Evolutionary conservation across 2,329 filamentous ascomycete genomes (phyloP), one percentile per base, ranked within the genome.

Genomic region (Arthroderma sp.): DNA sequence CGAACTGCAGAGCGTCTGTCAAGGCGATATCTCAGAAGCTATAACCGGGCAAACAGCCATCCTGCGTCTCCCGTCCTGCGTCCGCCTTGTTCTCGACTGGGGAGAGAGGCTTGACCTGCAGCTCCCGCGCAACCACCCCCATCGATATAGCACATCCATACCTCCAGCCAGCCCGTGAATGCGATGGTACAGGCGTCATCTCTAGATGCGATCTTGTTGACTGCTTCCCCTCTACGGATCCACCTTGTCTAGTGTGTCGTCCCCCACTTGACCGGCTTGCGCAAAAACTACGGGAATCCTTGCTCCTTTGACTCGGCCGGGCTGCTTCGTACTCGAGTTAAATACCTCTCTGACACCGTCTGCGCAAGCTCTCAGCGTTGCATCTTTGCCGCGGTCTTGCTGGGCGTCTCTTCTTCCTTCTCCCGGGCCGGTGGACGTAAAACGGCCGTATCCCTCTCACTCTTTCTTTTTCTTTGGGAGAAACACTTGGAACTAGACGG

Each of bases 261-360:
- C 44, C 44, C 44, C 44, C 44, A 51, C 44, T 31, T 31, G 25
- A 51, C 43, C 44, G 41, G 44, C 44, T 31, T 51, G 44, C 44
- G 44, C 23, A 23, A 51, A 23, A 51, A 31, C 43, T 21, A 13
- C 13, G 13, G n/a, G n/a, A 51, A 51, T 2, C 44, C 44, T 13
- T 51, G 23, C 44, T n/a, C 25, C 44, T 51, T 19, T 28, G 44
- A 51, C 44, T 33, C 44, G 23, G 23, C 44, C 41, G 41, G 44
- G 44, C 44, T 51, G 6, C 25, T 7, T 23, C 23, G 23, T 51
- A 31, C 44, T 51, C 44, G 44, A 33, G 44, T 19, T 19, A 33
- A 17, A 13, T 7, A 51, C 25, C 41, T 47, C 23, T 25, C 43
- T 47, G 43, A 28, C 19, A 13, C 23, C 43, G 21, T 47, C 43